Evolutionary conservation across 177 flowering plant species (phyloP).

Genomic region (Vitis hybrid): DNA sequence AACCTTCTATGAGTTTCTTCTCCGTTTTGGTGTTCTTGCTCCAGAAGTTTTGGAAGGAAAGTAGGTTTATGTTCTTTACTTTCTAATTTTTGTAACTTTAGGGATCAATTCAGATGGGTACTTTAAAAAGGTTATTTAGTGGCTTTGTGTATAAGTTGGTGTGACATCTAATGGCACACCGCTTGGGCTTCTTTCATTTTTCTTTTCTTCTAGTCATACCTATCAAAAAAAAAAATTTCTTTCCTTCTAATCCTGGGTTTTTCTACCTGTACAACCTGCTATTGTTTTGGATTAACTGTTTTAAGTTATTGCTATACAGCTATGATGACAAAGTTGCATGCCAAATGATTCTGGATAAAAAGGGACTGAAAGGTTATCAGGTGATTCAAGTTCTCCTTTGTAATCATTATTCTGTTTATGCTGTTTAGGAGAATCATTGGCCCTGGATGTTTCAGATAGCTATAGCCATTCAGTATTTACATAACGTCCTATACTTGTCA

Average conservation of each 20-base stretch:
- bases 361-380: slow-evolving; percentile 88
- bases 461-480: no score
- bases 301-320: slow-evolving; percentile 26
- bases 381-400: slow-evolving; percentile 30
- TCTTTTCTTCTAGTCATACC: not conserved
- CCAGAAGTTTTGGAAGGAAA: slow-evolving; percentile 91
- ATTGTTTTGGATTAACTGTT: not conserved
- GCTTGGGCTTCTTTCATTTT: not conserved
- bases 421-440: no score
- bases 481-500: no score
- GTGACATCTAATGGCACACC: no score
- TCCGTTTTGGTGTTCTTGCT: slow-evolving; percentile 89
- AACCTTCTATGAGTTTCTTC: slow-evolving; percentile 91
- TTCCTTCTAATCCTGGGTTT: not conserved
- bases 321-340: slow-evolving; percentile 91
- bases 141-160: no score
- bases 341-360: slow-evolving; percentile 80
- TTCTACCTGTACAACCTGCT: not conserved
- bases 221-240: no score
- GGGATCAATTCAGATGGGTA: not conserved
- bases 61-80: slow-evolving; percentile 33
- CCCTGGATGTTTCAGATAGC: no score
- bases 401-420: slow-evolving; percentile 1
- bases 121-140: not conserved
- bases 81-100: slow-evolving; percentile 2